Evolutionary conservation across 176 grass and related monocot genomes (phyloP).

Genomic region (Oryza coarctata): DNA sequence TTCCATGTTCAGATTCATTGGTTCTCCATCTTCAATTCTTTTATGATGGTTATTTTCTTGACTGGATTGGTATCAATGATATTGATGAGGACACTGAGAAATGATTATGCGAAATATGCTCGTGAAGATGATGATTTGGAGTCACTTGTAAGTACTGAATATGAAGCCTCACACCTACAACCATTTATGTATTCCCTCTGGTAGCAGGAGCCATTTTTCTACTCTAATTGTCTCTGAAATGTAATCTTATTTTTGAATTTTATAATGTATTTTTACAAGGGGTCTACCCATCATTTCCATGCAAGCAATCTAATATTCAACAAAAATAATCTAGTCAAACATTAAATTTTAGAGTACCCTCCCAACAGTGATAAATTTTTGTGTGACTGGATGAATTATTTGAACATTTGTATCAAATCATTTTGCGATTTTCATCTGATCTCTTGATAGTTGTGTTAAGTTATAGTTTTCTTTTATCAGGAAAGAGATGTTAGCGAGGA

Average conservation of each 20-base stretch:
- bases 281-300: background rate
- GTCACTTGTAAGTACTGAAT: conserved; percentile 54
- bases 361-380: background rate
- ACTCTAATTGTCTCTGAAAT: background rate
- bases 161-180: background rate
- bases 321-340: background rate
- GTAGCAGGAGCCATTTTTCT: conserved; percentile 9
- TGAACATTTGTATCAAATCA: background rate
- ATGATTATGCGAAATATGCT: conserved; percentile 99
- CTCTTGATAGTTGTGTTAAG: background rate
- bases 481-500: conserved; percentile 98
- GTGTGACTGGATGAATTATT: background rate
- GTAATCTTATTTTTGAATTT: background rate
- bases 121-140: conserved; percentile 99
- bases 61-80: conserved; percentile 99
- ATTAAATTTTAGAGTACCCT: background rate
- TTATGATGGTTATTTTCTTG: conserved; percentile 99
- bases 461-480: conserved; percentile 37
- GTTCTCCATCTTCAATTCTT: conserved; percentile 99
- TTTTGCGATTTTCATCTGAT: background rate
- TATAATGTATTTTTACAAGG: background rate
- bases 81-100: conserved; percentile 97
- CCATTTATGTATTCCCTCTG: conserved; percentile 4
- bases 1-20: conserved; percentile 85
- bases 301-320: background rate